Evolutionary conservation across 768 basidiomycete species (phyloP), one percentile per base, ranked within the genome.

Genomic region (Pilatotrama ljubarskyi): DNA sequence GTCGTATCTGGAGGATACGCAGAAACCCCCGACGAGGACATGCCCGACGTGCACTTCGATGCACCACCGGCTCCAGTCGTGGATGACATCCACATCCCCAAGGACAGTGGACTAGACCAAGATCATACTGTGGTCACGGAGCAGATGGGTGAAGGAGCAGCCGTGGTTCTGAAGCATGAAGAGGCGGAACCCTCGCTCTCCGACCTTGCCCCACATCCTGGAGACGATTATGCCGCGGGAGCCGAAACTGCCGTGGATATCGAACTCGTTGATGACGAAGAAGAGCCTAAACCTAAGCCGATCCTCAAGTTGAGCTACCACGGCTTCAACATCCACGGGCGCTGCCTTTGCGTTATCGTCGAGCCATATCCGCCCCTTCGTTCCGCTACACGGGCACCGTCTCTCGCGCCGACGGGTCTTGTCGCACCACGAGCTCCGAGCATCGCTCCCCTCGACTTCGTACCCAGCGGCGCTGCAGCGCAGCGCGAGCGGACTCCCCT

Each of bases 301-400:
- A 90, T 92, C 67, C 86, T 88, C 6, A 79, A 82, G 55, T 79
- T 93, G 36, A 80, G 72, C 54, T 93, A 90, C 64, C 81, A 82
- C 65, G 87, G 88, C 13, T 91, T 91, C 71, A 79, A 74, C 52
- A 85, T 92, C 48, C 81, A 83, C 58, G 87, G 85, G 0, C 82
- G 84, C 54, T 91, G 88, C 70, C 80, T 94, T 17, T 91, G 89
- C 68, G 80, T 94, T 36, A 87, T 94, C 22, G 85, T 93, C 15
- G 92, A 94, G 69, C 93, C 92, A 15, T 91, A 85, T 80, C 87
- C 89, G 4, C 74, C 82, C 14, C 68, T 84, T 37, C 80, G 77
- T 36, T 64, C 72, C 4, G 64, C 68, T 36, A 64, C 75, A 1
- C 75, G 71, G 38, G 68, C 69, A 13, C 71, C 69, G 15, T 74